Evolutionary conservation across 306 rosid genomes (phyloP).

Genomic region (Argentina anserina): DNA sequence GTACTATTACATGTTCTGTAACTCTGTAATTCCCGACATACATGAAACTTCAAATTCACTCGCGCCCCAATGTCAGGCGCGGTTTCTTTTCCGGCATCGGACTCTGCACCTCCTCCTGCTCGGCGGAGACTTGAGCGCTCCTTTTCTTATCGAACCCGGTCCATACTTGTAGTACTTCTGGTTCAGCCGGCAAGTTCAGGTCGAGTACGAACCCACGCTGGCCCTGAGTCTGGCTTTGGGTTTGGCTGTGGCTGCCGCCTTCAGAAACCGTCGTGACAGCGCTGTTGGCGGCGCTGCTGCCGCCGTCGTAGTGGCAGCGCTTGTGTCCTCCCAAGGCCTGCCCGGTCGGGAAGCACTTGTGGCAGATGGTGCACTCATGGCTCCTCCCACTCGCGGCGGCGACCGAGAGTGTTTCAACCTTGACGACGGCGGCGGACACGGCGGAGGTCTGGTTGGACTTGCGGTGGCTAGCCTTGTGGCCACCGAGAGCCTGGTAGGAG

Average conservation of each 20-base stretch:
- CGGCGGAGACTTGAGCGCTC: conserved; percentile 32
- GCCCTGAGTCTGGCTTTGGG: conserved; percentile 19
- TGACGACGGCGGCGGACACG: conserved; percentile 7
- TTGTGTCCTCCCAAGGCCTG: conserved; percentile 98
- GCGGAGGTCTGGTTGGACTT: conserved; percentile 35
- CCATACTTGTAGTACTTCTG: conserved; percentile 43
- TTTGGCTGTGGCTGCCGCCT: conserved; percentile 33
- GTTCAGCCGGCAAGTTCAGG: conserved; percentile 74
- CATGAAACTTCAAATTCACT: conserved; percentile 6
- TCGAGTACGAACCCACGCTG: conserved; percentile 51
- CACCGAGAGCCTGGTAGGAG: conserved; percentile 90
- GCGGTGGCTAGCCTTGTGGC: conserved; percentile 95
- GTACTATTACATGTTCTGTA: not conserved
- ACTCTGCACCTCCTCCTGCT: conserved; percentile 89
- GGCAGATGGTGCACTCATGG: conserved; percentile 85
- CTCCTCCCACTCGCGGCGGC: conserved; percentile 28
- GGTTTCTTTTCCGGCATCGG: conserved; percentile 71
- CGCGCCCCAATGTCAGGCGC: conserved; percentile 35
- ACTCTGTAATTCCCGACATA: not conserved
- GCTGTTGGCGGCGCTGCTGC: conserved; percentile 30
- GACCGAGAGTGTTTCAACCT: not conserved
- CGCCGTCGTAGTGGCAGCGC: conserved; percentile 92
- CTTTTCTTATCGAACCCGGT: conserved; percentile 23
- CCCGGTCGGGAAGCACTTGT: conserved; percentile 77
- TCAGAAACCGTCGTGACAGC: conserved; percentile 47